A percentile compares a stretch with the other conserved stretches of the same genome.
These are phyloP conservation scores for Chlamydomonas sp. DNA, from an alignment of 139 green algal genomes.

Conservation along the genomic window DNA sequence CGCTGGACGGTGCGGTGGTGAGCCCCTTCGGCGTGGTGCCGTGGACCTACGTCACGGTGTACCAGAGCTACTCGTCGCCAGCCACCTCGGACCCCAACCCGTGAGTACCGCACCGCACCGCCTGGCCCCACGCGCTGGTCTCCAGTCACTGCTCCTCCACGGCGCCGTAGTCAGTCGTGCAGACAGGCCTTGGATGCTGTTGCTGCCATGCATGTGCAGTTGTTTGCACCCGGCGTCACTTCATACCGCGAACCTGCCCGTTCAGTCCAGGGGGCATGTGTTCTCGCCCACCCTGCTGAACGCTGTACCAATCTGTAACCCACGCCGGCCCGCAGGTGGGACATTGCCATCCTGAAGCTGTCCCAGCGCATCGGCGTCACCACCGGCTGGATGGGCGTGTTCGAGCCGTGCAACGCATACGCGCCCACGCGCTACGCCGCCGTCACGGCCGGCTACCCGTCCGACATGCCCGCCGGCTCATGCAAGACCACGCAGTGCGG, in stretches of 20 bases:
- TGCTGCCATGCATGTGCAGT: not conserved
- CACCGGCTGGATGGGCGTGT: slow-evolving; percentile 58
- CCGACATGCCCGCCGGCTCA: slow-evolving; percentile 44
- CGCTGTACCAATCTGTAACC: not conserved
- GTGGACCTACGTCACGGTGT: slow-evolving; percentile 59
- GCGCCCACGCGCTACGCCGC: slow-evolving; percentile 20
- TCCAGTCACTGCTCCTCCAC: not conserved
- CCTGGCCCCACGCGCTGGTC: too few relatives aligned
- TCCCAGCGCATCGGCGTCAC: slow-evolving; percentile 28
- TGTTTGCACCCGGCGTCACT: not conserved
- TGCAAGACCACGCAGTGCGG: slow-evolving; percentile 49
- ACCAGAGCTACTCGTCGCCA: slow-evolving; percentile 17
- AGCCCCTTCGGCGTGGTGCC: slow-evolving; percentile 55
- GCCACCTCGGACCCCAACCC: slow-evolving; percentile 13
- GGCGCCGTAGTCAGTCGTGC: too few relatives aligned
- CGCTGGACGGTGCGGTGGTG: slow-evolving; percentile 36
- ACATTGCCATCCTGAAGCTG: slow-evolving; percentile 54
- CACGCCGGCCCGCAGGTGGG: slow-evolving; percentile 7
- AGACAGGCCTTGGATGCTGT: not conserved
- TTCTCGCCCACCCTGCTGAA: not conserved
- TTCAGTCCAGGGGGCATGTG: not conserved
- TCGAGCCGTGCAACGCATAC: slow-evolving; percentile 42
- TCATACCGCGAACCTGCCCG: not conserved
- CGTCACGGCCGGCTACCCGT: slow-evolving; percentile 50
- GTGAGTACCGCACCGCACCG: not conserved